Percentiles rank a stretch among this genome's conserved stretches.
Evolutionary conservation across 2,329 filamentous ascomycete genomes (phyloP).

Genomic region (Exserohilum rostratum): DNA sequence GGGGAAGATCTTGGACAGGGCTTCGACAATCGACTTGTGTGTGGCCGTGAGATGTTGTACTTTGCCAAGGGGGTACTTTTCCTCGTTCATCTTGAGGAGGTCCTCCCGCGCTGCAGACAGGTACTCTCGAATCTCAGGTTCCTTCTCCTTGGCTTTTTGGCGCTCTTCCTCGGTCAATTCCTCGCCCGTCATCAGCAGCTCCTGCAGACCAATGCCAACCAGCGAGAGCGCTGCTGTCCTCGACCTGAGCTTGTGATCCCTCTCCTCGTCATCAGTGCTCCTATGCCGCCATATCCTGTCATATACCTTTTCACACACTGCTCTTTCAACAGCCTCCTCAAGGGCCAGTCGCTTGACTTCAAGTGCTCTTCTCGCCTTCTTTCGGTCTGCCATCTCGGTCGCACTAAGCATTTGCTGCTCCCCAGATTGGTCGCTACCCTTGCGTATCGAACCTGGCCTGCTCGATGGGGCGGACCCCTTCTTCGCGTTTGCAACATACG

Average conservation of each 20-base stretch:
- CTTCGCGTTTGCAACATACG: conserved; percentile 39
- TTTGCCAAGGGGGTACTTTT: conserved; percentile 88
- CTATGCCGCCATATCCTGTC: conserved; percentile 88
- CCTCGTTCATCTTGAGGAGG: conserved; percentile 81
- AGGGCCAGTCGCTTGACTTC: conserved; percentile 77
- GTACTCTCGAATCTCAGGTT: conserved; percentile 72
- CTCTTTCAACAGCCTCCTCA: conserved; percentile 90
- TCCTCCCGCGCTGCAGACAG: conserved; percentile 71
- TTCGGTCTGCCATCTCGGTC: conserved; percentile 80
- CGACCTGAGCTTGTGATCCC: conserved; percentile 92
- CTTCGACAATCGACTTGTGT: conserved; percentile 94
- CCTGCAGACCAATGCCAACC: conserved; percentile 87
- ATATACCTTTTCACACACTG: conserved; percentile 82
- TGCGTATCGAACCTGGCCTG: conserved; percentile 47
- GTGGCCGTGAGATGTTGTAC: conserved; percentile 84
- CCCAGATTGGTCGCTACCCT: conserved; percentile 43
- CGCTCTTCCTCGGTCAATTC: conserved; percentile 62
- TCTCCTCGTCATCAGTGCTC: conserved; percentile 89
- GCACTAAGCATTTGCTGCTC: conserved; percentile 90
- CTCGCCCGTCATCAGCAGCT: conserved; percentile 68
- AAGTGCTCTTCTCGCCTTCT: conserved; percentile 76
- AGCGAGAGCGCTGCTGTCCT: conserved; percentile 88
- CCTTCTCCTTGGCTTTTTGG: conserved; percentile 59
- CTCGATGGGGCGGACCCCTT: conserved; percentile 51
- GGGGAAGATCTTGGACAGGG: conserved; percentile 68